Evolutionary conservation across 2,329 filamentous ascomycete genomes (phyloP).

Genomic region (Tympanopsis confertula): DNA sequence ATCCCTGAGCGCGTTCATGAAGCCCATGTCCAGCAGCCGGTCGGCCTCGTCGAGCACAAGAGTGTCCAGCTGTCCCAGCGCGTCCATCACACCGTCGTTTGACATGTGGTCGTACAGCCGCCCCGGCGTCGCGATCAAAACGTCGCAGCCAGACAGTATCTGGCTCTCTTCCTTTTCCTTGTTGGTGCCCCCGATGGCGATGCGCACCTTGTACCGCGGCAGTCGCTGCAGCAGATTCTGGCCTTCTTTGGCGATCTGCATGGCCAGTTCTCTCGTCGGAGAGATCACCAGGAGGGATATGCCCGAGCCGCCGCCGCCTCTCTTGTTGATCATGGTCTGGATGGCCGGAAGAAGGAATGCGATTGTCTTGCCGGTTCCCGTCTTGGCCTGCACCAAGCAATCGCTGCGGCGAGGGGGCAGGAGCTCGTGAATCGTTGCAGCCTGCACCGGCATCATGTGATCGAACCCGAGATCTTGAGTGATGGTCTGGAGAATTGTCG

Average conservation of each 20-base stretch:
- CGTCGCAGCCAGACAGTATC: constrained; percentile 62
- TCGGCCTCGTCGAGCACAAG: constrained; percentile 97
- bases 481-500: constrained; percentile 33
- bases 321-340: constrained; percentile 54
- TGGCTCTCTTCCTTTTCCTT: constrained; percentile 61
- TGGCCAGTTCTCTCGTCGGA: constrained; percentile 59
- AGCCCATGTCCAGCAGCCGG: constrained; percentile 99
- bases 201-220: constrained; percentile 62
- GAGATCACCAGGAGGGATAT: constrained; percentile 56
- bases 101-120: constrained; percentile 69
- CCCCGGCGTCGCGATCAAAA: constrained; percentile 72
- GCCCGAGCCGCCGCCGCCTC: constrained; percentile 17
- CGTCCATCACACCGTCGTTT: constrained; percentile 57
- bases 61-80: constrained; percentile 60
- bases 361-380: constrained; percentile 76
- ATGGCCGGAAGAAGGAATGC: constrained; percentile 77
- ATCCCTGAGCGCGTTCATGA: constrained; percentile 97
- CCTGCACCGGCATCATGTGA: constrained; percentile 43
- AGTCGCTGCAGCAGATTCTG: constrained; percentile 58
- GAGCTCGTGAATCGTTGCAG: constrained; percentile 34
- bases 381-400: constrained; percentile 71
- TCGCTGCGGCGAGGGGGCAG: constrained; percentile 29
- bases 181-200: constrained; percentile 72
- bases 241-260: constrained; percentile 63
- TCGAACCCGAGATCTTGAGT: constrained; percentile 34